These are phyloP conservation scores for Akanthomyces muscarius DNA, from an alignment of 2,329 filamentous ascomycete genomes.

Conservation along the genomic window DNA sequence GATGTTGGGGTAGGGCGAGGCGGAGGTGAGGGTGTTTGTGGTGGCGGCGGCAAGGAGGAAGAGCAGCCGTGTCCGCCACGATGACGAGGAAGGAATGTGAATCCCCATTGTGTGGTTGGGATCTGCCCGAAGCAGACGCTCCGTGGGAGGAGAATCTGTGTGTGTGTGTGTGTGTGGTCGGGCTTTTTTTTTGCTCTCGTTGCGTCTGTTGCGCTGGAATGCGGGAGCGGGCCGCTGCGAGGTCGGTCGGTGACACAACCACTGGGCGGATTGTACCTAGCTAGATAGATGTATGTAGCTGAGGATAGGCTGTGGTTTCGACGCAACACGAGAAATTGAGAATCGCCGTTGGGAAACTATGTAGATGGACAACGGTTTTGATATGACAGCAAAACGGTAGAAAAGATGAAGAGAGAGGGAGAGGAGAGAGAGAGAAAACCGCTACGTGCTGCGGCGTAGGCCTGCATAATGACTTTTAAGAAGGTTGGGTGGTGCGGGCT, in stretches of 20 bases:
- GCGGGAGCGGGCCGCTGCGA: conserved; percentile 16
- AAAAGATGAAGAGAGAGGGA: conserved; percentile 6
- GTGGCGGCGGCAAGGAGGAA: conserved; percentile 37
- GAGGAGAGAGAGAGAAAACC: conserved; percentile 11
- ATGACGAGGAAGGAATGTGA: conserved; percentile 17
- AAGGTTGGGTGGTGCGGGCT: conserved; percentile 23
- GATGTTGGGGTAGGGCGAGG: conserved; percentile 44
- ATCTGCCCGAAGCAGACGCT: conserved; percentile 9
- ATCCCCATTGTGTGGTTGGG: conserved; percentile 5
- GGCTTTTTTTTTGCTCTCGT: background rate
- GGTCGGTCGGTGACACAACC: conserved; percentile 1
- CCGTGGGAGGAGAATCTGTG: background rate
- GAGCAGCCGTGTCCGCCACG: conserved; percentile 25
- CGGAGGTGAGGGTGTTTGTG: conserved; percentile 20
- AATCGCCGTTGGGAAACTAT: background rate
- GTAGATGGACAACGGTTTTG: background rate
- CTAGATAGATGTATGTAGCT: background rate
- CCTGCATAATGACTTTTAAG: conserved; percentile 32
- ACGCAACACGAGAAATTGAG: background rate
- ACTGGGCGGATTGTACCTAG: background rate
- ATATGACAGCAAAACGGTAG: conserved; percentile 11
- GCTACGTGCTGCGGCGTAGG: conserved; percentile 22
- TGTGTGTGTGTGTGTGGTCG: background rate
- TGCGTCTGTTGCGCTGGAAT: conserved; percentile 11
- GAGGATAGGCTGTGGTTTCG: background rate